Evolutionary conservation across 2,329 filamentous ascomycete species (phyloP).

Genomic region (Penicillium occitanis): DNA sequence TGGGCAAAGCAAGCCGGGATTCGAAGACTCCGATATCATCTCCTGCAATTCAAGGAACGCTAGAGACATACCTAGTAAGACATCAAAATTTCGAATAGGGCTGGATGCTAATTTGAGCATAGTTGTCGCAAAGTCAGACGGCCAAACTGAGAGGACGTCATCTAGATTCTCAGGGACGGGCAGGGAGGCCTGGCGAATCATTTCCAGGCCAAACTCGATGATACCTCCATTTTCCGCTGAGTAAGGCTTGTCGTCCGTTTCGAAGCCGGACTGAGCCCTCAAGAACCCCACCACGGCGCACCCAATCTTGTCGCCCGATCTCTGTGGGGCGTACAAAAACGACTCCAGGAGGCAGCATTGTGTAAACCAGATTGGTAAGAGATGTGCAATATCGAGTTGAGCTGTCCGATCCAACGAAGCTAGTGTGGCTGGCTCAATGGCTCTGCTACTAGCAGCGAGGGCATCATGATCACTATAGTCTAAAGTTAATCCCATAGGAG

Average conservation of each 20-base stretch:
- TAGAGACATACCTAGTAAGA: constrained; percentile 5
- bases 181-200: not conserved
- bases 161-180: not conserved
- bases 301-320: not conserved
- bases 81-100: not conserved
- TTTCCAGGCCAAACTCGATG: constrained; percentile 6
- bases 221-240: constrained; percentile 4
- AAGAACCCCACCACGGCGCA: not conserved
- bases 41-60: constrained; percentile 3
- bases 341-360: constrained; percentile 1
- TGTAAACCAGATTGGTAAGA: constrained; percentile 10
- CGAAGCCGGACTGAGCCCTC: constrained; percentile 8
- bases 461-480: not conserved
- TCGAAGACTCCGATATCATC: not conserved
- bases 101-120: constrained; percentile 5
- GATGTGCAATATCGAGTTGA: not conserved
- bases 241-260: not conserved
- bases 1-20: not conserved
- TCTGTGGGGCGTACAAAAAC: not conserved
- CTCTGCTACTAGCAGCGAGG: not conserved
- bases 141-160: not conserved
- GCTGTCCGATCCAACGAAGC: constrained; percentile 1
- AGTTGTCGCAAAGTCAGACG: not conserved
- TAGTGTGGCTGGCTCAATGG: constrained; percentile 3
- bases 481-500: not conserved